A percentile compares a stretch with the other conserved stretches of the same genome.
Conservation (phyloP, 2,329 filamentous ascomycete genomes). For the Aspergillus quadrilineatus region DNA sequence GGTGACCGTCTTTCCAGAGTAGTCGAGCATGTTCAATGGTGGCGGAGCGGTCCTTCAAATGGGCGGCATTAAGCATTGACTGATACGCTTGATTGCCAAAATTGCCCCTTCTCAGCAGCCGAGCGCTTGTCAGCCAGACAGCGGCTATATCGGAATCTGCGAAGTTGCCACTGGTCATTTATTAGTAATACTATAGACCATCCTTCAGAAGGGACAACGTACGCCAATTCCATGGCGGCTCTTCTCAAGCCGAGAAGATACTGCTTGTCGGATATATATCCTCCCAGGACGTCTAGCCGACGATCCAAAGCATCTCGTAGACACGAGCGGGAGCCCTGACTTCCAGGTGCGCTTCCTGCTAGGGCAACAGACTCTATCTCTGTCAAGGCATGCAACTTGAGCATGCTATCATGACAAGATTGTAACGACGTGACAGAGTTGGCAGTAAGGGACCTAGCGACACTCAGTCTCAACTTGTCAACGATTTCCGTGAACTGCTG, state of each 20-base stretch:
- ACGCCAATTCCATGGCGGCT: conserved; percentile 78
- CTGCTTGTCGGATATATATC: conserved; percentile 89
- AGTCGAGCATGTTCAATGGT: conserved; percentile 93
- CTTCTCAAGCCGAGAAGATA: conserved; percentile 83
- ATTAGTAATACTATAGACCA: conserved; percentile 15
- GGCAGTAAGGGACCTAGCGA: conserved; percentile 71
- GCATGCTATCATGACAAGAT: conserved; percentile 77
- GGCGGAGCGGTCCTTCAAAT: conserved; percentile 79
- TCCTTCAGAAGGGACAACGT: background rate
- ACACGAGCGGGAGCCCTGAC: conserved; percentile 19
- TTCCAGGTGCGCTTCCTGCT: conserved; percentile 30
- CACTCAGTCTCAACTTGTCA: conserved; percentile 63
- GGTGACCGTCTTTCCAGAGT: conserved; percentile 89
- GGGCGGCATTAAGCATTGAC: conserved; percentile 83
- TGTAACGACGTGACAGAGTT: conserved; percentile 78
- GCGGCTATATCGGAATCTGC: conserved; percentile 72
- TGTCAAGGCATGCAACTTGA: conserved; percentile 81
- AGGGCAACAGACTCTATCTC: conserved; percentile 78
- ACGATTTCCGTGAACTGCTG: conserved; percentile 59
- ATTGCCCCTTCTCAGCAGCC: conserved; percentile 80
- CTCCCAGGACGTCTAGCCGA: conserved; percentile 84
- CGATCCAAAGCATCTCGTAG: conserved; percentile 62
- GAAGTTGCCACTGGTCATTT: conserved; percentile 53
- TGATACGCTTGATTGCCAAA: conserved; percentile 87
- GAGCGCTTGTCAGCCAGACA: conserved; percentile 81